Conservation (phyloP, 2,329 filamentous ascomycete genomes). For the Fusarium illudens region DNA sequence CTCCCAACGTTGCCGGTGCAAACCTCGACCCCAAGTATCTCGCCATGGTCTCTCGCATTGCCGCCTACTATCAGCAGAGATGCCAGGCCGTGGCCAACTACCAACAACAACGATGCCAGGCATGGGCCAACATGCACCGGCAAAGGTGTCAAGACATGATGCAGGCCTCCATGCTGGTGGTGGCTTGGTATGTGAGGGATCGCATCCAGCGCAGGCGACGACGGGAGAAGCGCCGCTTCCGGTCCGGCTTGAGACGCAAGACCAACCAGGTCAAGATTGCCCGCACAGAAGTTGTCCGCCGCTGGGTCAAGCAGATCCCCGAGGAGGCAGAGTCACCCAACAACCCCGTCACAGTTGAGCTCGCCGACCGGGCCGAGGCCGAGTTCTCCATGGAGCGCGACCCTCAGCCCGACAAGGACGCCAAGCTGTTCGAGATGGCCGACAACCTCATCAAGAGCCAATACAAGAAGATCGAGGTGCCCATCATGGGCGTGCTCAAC, state of each 20-base stretch:
- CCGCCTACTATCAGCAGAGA: slow-evolving; percentile 59
- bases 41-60: slow-evolving; percentile 58
- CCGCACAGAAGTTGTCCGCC: slow-evolving; percentile 53
- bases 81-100: slow-evolving; percentile 57
- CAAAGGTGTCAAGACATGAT: slow-evolving; percentile 59
- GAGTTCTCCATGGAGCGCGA: slow-evolving; percentile 54
- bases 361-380: slow-evolving; percentile 50
- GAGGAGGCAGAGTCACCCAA: slow-evolving; percentile 47
- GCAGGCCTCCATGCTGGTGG: slow-evolving; percentile 58
- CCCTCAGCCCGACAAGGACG: slow-evolving; percentile 51
- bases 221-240: slow-evolving; percentile 53
- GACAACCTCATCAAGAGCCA: slow-evolving; percentile 59
- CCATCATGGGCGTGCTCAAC: slow-evolving; percentile 54
- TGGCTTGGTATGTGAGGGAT: slow-evolving; percentile 60
- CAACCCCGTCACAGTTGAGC: slow-evolving; percentile 35
- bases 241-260: slow-evolving; percentile 49
- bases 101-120: slow-evolving; percentile 58
- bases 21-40: slow-evolving; percentile 54
- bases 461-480: slow-evolving; percentile 56
- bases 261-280: slow-evolving; percentile 47
- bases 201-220: slow-evolving; percentile 54
- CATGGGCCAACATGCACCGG: slow-evolving; percentile 57
- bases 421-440: slow-evolving; percentile 54
- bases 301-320: slow-evolving; percentile 55
- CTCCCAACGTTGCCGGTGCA: slow-evolving; percentile 34